Conservation (phyloP, 2,329 filamentous ascomycete species). For the Nemania serpens region DNA sequence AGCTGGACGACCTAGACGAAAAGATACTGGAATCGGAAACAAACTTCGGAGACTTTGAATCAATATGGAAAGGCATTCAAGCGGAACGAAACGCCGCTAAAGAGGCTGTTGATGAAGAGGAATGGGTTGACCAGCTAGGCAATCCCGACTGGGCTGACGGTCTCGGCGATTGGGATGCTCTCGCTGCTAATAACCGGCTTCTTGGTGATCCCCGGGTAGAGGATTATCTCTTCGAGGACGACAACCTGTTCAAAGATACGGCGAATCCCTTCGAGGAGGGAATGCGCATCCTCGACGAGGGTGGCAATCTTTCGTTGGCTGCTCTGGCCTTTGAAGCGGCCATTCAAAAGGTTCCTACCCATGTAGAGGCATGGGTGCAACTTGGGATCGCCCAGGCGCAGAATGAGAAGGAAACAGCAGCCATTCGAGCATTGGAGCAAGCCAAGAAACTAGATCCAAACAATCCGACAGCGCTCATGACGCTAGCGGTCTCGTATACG, state of each 20-base stretch:
- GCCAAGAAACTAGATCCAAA: slow-evolving; percentile 85
- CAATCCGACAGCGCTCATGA: slow-evolving; percentile 91
- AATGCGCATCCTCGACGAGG: slow-evolving; percentile 87
- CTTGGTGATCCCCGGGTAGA: slow-evolving; percentile 77
- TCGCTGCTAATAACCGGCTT: slow-evolving; percentile 47
- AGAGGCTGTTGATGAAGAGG: slow-evolving; percentile 66
- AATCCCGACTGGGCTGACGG: slow-evolving; percentile 77
- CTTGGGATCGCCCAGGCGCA: slow-evolving; percentile 93
- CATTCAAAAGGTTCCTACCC: slow-evolving; percentile 83
- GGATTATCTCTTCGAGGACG: slow-evolving; percentile 91
- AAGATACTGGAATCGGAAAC: slow-evolving; percentile 68
- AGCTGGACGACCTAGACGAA: slow-evolving; percentile 84
- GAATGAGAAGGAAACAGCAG: slow-evolving; percentile 97
- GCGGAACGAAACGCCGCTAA: slow-evolving; percentile 74
- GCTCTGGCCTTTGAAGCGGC: slow-evolving; percentile 95
- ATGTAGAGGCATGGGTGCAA: slow-evolving; percentile 92
- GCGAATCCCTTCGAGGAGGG: slow-evolving; percentile 91
- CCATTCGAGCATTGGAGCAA: slow-evolving; percentile 90
- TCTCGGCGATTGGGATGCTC: slow-evolving; percentile 65
- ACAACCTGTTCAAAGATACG: slow-evolving; percentile 84
- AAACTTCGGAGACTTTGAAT: slow-evolving; percentile 85
- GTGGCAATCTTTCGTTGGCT: slow-evolving; percentile 91
- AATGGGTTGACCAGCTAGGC: slow-evolving; percentile 71
- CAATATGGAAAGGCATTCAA: slow-evolving; percentile 82
- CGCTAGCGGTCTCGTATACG: slow-evolving; percentile 92